Conservation (phyloP, 345 rosid genomes). For the Turritis glabra region DNA sequence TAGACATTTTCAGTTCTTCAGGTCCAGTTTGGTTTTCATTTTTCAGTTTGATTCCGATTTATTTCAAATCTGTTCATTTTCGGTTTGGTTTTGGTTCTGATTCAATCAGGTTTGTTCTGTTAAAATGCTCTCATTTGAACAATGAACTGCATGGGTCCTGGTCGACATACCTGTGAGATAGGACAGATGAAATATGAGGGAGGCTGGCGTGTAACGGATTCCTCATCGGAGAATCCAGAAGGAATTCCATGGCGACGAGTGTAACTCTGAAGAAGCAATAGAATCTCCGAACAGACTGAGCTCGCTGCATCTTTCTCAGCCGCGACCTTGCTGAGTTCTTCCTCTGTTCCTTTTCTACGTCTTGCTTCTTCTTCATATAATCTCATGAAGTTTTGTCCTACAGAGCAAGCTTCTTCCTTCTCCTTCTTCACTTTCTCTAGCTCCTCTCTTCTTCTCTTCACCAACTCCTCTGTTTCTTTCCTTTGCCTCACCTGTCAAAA, state of each 20-base stretch:
- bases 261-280: constrained; percentile 39
- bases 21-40: too few relatives aligned
- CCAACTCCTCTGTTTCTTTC: constrained; percentile 42
- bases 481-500: constrained; percentile 36
- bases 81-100: not conserved
- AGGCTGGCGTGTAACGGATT: constrained; percentile 35
- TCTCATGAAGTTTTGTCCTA: constrained; percentile 38
- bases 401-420: constrained; percentile 49
- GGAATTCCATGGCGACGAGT: constrained; percentile 32
- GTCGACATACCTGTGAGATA: constrained; percentile 41
- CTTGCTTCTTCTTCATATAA: constrained; percentile 42
- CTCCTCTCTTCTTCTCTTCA: constrained; percentile 39
- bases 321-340: constrained; percentile 34
- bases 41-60: too few relatives aligned
- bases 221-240: constrained; percentile 34
- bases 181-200: constrained; percentile 53
- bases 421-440: constrained; percentile 39
- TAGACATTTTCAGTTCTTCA: too few relatives aligned
- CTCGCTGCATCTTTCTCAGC: constrained; percentile 40
- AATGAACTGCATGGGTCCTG: not conserved
- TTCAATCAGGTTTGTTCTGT: not conserved
- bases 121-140: not conserved
- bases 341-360: constrained; percentile 34
- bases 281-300: constrained; percentile 41
- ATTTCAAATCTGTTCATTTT: not conserved